Evolutionary conservation across 352 stramenopile genomes (phyloP).

Genomic region (Saprolegnia parasitica): DNA sequence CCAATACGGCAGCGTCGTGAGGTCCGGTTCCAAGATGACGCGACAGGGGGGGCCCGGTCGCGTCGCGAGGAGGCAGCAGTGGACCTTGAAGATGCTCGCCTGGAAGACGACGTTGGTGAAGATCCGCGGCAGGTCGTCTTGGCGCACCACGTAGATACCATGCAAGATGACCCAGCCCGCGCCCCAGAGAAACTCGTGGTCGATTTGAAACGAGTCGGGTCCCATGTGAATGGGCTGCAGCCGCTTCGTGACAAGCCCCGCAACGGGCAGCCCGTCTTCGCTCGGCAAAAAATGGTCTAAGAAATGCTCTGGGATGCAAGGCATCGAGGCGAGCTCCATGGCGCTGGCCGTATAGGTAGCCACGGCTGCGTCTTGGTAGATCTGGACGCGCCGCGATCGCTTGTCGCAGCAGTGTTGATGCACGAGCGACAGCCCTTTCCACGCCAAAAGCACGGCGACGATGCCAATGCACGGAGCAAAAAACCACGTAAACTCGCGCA

Average conservation of each 20-base stretch:
- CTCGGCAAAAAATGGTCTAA: conserved; percentile 16
- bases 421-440: neutral
- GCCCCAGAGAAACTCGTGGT: neutral
- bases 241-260: conserved; percentile 3
- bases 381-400: neutral
- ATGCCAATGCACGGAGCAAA: conserved; percentile 15
- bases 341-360: neutral
- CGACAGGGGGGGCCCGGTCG: neutral
- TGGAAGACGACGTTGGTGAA: neutral
- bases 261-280: neutral
- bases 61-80: conserved; percentile 2
- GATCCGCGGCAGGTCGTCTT: conserved; percentile 10
- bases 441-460: neutral
- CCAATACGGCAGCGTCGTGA: neutral
- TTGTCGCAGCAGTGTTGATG: neutral
- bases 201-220: conserved; percentile 3
- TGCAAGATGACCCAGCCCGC: conserved; percentile 23
- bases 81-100: neutral
- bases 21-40: neutral
- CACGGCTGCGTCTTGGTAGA: neutral
- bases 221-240: neutral
- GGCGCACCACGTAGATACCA: conserved; percentile 6
- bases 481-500: conserved; percentile 20
- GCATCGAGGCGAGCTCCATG: neutral
- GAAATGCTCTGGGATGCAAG: neutral